Percentiles rank a stretch among this genome's conserved stretches.
Evolutionary conservation across 2,329 filamentous ascomycete genomes (phyloP).

Genomic region (Botryosphaeria dothidea): DNA sequence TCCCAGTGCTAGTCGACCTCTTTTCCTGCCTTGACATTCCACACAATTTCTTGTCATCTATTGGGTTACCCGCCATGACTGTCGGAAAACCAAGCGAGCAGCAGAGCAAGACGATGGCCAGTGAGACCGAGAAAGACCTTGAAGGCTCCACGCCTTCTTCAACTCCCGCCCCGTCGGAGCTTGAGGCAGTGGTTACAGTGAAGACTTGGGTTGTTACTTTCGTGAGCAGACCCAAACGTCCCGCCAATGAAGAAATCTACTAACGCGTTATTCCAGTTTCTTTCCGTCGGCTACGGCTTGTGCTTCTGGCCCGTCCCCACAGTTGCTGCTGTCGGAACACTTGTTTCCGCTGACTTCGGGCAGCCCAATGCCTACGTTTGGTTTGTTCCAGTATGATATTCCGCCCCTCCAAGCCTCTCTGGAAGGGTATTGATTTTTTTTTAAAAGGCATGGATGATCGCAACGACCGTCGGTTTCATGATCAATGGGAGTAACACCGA

Average conservation of each 20-base stretch:
- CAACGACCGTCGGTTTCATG: conserved; percentile 25
- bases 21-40: background rate
- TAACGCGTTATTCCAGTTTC: conserved; percentile 19
- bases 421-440: no score
- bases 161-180: background rate
- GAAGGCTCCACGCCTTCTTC: background rate
- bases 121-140: background rate
- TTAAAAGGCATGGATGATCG: conserved; percentile 25
- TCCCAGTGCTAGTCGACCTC: background rate
- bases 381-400: conserved; percentile 23
- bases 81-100: background rate
- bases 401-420: background rate
- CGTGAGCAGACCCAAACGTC: background rate
- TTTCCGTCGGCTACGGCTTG: conserved; percentile 31
- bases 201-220: conserved; percentile 9
- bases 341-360: background rate
- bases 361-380: conserved; percentile 20
- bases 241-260: background rate
- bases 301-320: conserved; percentile 33
- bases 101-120: background rate
- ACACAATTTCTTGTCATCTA: background rate
- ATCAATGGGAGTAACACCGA: conserved; percentile 47
- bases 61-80: background rate
- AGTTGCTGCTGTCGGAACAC: conserved; percentile 27
- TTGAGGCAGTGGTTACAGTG: conserved; percentile 3